Base-by-base conservation (phyloP, 345 rosid genomes). In the Tarenaya hassleriana region DNA sequence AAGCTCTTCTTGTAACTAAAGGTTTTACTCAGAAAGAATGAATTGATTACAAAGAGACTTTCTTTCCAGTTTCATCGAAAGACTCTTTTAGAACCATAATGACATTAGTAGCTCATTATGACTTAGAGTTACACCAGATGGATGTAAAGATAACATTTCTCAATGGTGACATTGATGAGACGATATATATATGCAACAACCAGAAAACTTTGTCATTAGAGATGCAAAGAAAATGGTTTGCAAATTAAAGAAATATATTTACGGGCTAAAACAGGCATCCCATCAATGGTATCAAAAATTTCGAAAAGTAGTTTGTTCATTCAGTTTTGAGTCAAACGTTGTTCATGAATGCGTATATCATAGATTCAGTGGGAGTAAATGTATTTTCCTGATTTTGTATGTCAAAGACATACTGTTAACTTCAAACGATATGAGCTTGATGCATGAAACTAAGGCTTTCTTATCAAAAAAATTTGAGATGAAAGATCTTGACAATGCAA, bases 201-300 rank as follows among this genome's bases (percentile, higher is more conserved):
- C 5, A 29, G 8, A 60, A 50, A 17, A 50, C 29, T 51, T 60
- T 57, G 43, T 42, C 16, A 50, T 19, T 4, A n/a, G 49, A 60
- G 50, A 24, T 11, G 1, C 14, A 10, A 42, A 50, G 41, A 24
- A 50, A 13, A 16, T 51, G 51, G 51, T 51, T 13, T 51, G 10
- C 11, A 61, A 48, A 34, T 9, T 61, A 7, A 42, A 51, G 8
- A 61, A 51, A 61, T 33, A 27, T 34, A 41, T 60, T 10, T 44
- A 52, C 29, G 48, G 47, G 41, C 20, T 48, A 4, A 40, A 59
- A 39, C 49, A 59, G 39, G 41, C 34, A 29, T 58, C 14, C 46
- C 45, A 9, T n/a, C n/a, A n/a, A n/a, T n/a, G n/a, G n/a, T 47
- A 35, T 37, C 12, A 34, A 10, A 57, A 46, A n/a, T 57, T 47